Evolutionary conservation across 768 basidiomycete species (phyloP).

Genomic region (Tylopilus balloui): DNA sequence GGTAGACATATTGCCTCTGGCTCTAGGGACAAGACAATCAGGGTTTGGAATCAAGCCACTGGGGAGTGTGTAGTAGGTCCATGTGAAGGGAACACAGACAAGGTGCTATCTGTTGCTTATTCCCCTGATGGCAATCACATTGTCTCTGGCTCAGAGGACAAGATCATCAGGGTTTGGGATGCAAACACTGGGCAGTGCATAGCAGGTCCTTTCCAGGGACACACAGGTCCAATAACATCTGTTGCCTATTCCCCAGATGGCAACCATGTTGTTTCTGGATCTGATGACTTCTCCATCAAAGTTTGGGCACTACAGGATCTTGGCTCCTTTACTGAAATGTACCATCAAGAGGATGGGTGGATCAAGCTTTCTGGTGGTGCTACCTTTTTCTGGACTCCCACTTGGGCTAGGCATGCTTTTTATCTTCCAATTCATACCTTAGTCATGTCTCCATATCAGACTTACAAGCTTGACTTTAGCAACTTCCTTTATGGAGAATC

Average conservation of each 20-base stretch:
- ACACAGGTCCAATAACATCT: not conserved
- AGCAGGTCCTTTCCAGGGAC: slow-evolving; percentile 15
- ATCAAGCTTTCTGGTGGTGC: slow-evolving; percentile 8
- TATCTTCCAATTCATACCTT: slow-evolving; percentile 15
- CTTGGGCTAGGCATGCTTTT: slow-evolving; percentile 17
- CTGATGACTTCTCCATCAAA: slow-evolving; percentile 10
- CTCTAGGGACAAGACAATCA: slow-evolving; percentile 22
- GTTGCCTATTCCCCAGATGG: slow-evolving; percentile 19
- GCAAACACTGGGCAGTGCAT: slow-evolving; percentile 11
- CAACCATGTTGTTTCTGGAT: slow-evolving; percentile 15
- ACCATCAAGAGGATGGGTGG: slow-evolving; percentile 16
- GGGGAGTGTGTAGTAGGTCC: slow-evolving; percentile 19
- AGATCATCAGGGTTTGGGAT: slow-evolving; percentile 18
- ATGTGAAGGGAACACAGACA: slow-evolving; percentile 17
- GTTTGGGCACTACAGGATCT: slow-evolving; percentile 5
- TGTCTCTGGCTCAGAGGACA: slow-evolving; percentile 18
- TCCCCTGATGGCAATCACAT: slow-evolving; percentile 17
- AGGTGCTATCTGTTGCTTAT: slow-evolving; percentile 11
- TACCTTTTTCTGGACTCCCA: slow-evolving; percentile 17
- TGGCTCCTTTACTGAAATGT: not conserved
- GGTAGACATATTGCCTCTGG: slow-evolving; percentile 22
- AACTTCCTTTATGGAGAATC: slow-evolving; percentile 16
- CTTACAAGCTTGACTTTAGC: slow-evolving; percentile 12
- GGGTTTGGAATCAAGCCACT: slow-evolving; percentile 17
- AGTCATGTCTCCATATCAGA: slow-evolving; percentile 9